Evolutionary conservation across 164 flowering plant genomes (phyloP).

Genomic region (Akebia trifoliata): DNA sequence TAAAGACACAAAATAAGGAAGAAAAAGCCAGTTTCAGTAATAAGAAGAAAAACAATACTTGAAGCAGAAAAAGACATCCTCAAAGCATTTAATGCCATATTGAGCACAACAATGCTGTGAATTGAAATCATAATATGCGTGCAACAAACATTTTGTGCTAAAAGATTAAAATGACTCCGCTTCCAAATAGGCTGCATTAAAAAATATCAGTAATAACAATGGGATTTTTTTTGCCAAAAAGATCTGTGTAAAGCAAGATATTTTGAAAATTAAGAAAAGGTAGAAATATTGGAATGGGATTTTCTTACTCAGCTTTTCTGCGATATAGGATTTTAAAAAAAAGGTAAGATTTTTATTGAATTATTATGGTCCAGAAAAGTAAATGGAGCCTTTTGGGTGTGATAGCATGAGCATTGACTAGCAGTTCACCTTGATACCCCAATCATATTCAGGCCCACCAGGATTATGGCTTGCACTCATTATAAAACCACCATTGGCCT

Average conservation of each 20-base stretch:
- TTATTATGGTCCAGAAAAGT: neutral
- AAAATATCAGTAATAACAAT: neutral
- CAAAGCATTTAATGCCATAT: neutral
- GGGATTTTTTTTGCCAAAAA: too few species aligned
- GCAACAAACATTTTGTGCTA: neutral
- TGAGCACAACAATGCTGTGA: neutral
- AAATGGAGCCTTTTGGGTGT: neutral
- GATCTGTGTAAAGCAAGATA: neutral
- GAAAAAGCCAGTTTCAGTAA: neutral
- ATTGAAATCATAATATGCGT: neutral
- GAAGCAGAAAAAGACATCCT: conserved; percentile 3
- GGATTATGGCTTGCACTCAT: conserved; percentile 99
- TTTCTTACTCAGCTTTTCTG: neutral
- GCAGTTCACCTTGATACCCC: conserved; percentile 91
- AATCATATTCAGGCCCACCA: conserved; percentile 97
- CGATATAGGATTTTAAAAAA: conserved; percentile 2
- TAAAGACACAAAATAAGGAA: conserved; percentile 20
- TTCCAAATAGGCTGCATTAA: neutral
- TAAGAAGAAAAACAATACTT: neutral
- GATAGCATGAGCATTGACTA: neutral
- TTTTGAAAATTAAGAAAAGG: neutral
- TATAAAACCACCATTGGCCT: conserved; percentile 99
- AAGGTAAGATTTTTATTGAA: neutral
- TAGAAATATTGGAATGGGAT: neutral
- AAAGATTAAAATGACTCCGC: neutral